Base-by-base conservation (phyloP, 306 rosid genomes). In the Quercus gilva region DNA sequence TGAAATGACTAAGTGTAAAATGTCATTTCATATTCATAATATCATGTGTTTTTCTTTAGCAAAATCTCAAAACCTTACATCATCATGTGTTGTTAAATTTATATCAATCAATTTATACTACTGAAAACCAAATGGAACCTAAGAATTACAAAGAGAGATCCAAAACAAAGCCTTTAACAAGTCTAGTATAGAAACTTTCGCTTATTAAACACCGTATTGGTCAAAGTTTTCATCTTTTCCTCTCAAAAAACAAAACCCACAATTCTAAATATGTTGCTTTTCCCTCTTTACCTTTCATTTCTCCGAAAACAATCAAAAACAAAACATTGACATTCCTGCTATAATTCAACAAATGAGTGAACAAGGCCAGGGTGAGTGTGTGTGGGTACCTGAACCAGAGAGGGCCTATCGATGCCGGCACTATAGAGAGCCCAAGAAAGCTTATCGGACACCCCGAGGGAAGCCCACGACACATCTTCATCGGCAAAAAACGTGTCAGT, bases 361-460 rank as follows among this genome's bases (percentile, higher is more conserved):
- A 67, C 37, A 35, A 17, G 37, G 60, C 20, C 37, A 26, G 7
- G 76, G 53, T n/a, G 33, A 31, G 53, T n/a, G 33, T 15, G 25
- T 2, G 33, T 31, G 33, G 33, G 56, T 51, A 91, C 98, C 96
- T 90, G 97, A 78, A 90, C 91, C 26, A 86, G 86, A 76, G 99
- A 92, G 2, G 99, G 99, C 74, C 87, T 89, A 13, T 83, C 87
- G 51, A 95, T 84, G 35, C 97, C 97, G 68, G 91, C 89, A 74
- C 74, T 79, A 70, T 80, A 78, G 53, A 95, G 92, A 37, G 97
- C 92, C 55, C 75, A 84, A 80, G 97, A 95, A 81, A 95, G 68
- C 77, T 88, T 82, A 70, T 92, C 94, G 65, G 99, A 95, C 11
- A 92, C 80, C 58, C 93, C 98, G 2, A 95, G 90, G 33, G 97